These are phyloP conservation scores for Crucibulum laeve DNA, from an alignment of 768 basidiomycete species.

Conservation along the genomic window DNA sequence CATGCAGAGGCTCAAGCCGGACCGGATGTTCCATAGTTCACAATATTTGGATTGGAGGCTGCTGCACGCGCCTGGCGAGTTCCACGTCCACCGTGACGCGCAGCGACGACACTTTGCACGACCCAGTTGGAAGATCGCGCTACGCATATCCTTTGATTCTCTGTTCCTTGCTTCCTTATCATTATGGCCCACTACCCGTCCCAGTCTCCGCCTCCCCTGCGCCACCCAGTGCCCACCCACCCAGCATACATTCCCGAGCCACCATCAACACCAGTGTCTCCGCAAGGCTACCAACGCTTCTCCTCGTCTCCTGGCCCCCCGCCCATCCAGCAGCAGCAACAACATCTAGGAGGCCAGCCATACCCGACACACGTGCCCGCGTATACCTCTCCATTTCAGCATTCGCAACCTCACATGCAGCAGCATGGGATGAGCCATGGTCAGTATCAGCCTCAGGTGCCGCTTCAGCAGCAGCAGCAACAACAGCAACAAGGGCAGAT, in stretches of 20 bases:
- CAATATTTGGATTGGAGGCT: too few species aligned
- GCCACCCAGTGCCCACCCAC: conserved; percentile 86
- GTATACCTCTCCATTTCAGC: conserved; percentile 47
- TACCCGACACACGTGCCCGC: conserved; percentile 37
- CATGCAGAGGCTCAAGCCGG: too few species aligned
- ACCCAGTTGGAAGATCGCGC: too few species aligned
- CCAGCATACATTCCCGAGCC: conserved; percentile 84
- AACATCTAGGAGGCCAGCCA: too few species aligned
- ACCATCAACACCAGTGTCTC: conserved; percentile 70
- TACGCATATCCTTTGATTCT: too few species aligned
- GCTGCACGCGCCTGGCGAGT: too few species aligned
- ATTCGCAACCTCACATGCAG: conserved; percentile 29
- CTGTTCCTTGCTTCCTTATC: too few species aligned
- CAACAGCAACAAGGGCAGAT: conserved; percentile 7
- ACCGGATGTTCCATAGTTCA: too few species aligned
- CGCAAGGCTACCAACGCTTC: conserved; percentile 72
- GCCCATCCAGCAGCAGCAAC: conserved; percentile 15
- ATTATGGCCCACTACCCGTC: conserved; percentile 29
- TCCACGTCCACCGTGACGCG: too few species aligned
- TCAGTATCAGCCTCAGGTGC: conserved; percentile 11
- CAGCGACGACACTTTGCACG: too few species aligned
- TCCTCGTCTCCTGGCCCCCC: conserved; percentile 51
- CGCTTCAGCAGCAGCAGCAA: conserved; percentile 22
- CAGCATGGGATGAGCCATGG: neutral
- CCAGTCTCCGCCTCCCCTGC: conserved; percentile 71